Evolutionary conservation across 495 filamentous ascomycete genomes (phyloP).

Genomic region (Daldinia loculata): DNA sequence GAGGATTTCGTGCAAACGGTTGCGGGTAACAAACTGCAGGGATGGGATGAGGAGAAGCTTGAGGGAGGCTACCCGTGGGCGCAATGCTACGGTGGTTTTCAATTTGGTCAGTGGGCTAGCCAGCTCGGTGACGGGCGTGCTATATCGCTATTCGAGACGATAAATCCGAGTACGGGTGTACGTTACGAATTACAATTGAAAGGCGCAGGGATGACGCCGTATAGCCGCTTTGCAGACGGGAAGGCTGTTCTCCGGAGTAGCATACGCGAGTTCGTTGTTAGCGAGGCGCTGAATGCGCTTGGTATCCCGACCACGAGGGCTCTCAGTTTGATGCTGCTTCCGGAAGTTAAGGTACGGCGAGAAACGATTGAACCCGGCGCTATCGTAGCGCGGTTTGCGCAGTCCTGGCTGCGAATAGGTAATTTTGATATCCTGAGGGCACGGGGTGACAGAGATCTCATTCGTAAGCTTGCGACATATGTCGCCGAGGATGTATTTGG

Average conservation of each 20-base stretch:
- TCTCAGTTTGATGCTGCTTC: constrained; percentile 78
- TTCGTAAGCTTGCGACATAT: constrained; percentile 79
- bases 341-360: constrained; percentile 73
- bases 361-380: constrained; percentile 93
- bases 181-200: constrained; percentile 94
- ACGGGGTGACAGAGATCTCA: constrained; percentile 77
- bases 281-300: constrained; percentile 84
- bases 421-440: constrained; percentile 90
- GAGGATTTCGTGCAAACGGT: constrained; percentile 80
- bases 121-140: constrained; percentile 95
- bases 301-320: constrained; percentile 87
- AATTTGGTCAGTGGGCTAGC: constrained; percentile 90
- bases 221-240: constrained; percentile 96
- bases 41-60: constrained; percentile 65
- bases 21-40: constrained; percentile 79
- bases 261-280: constrained; percentile 92
- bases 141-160: constrained; percentile 91
- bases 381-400: constrained; percentile 90
- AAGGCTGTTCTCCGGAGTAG: constrained; percentile 90
- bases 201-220: constrained; percentile 91
- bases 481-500: constrained; percentile 84
- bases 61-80: constrained; percentile 91
- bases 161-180: constrained; percentile 72
- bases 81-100: constrained; percentile 93
- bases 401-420: constrained; percentile 89